Evolutionary conservation across 2,329 filamentous ascomycete genomes (phyloP).

Genomic region (Botrytis hyacinthi): DNA sequence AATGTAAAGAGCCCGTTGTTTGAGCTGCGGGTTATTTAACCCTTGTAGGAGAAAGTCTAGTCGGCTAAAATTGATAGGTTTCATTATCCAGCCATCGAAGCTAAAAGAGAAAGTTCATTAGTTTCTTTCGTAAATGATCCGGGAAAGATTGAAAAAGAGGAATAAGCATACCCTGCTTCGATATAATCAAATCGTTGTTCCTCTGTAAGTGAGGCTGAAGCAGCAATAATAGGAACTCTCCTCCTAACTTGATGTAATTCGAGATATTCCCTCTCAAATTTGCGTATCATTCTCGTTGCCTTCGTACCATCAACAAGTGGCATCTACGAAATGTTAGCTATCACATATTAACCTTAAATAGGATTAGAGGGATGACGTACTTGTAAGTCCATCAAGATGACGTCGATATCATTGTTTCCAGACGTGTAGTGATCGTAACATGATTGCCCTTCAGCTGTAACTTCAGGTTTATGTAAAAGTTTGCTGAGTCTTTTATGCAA

Average conservation of each 20-base stretch:
- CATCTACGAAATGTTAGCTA: constrained; percentile 59
- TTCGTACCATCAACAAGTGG: constrained; percentile 82
- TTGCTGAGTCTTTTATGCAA: constrained; percentile 77
- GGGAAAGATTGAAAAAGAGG: background rate
- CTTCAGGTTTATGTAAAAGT: constrained; percentile 64
- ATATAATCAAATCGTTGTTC: constrained; percentile 67
- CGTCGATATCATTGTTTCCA: constrained; percentile 64
- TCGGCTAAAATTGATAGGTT: constrained; percentile 78
- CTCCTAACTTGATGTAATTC: constrained; percentile 38
- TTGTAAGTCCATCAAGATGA: constrained; percentile 91
- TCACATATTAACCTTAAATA: background rate
- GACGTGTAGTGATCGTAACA: constrained; percentile 71
- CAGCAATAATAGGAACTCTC: constrained; percentile 77
- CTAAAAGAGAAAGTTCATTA: constrained; percentile 46
- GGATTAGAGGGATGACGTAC: constrained; percentile 47
- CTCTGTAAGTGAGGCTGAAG: constrained; percentile 79
- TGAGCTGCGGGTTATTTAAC: constrained; percentile 58
- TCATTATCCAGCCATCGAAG: constrained; percentile 89
- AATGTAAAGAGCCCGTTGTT: constrained; percentile 62
- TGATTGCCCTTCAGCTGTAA: constrained; percentile 81
- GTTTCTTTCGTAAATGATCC: background rate
- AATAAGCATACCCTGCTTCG: constrained; percentile 44
- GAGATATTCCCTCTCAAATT: constrained; percentile 54
- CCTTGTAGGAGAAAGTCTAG: constrained; percentile 67
- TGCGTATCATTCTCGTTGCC: constrained; percentile 81